Conservation (phyloP, 257 asterid genomes). For the Penstemon eatonii region DNA sequence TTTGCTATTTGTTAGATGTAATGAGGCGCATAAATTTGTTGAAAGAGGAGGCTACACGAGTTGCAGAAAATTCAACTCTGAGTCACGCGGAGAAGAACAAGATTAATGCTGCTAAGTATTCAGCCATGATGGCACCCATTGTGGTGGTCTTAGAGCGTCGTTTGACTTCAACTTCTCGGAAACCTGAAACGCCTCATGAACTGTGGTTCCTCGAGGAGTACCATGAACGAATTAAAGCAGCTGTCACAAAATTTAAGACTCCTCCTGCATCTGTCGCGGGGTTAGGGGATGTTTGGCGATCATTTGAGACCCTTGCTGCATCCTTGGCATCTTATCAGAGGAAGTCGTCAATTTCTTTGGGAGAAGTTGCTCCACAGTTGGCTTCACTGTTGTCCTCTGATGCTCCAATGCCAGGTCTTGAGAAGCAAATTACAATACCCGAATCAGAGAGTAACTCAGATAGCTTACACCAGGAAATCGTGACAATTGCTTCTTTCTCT, state of each 20-base stretch:
- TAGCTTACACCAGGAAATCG: slow-evolving; percentile 57
- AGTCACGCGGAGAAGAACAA: slow-evolving; percentile 85
- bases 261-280: slow-evolving; percentile 88
- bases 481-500: slow-evolving; percentile 81
- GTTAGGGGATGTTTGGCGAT: slow-evolving; percentile 95
- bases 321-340: slow-evolving; percentile 92
- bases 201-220: slow-evolving; percentile 78
- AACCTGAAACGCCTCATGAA: slow-evolving; percentile 97
- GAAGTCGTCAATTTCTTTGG: slow-evolving; percentile 78
- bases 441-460: slow-evolving; percentile 51
- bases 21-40: slow-evolving; percentile 91
- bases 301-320: slow-evolving; percentile 83
- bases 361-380: slow-evolving; percentile 96
- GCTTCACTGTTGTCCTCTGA: slow-evolving; percentile 69
- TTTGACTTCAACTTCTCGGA: slow-evolving; percentile 82
- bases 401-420: slow-evolving; percentile 99
- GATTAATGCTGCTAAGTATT: slow-evolving; percentile 92
- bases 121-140: slow-evolving; percentile 99
- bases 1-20: slow-evolving; percentile 61
- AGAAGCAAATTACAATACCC: slow-evolving; percentile 66
- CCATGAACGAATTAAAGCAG: slow-evolving; percentile 72
- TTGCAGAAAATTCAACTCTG: slow-evolving; percentile 76
- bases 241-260: slow-evolving; percentile 68
- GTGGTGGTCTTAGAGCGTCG: slow-evolving; percentile 96
- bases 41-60: slow-evolving; percentile 94